Conservation (phyloP, 257 asterid genomes). For the Eustoma russellianum region DNA sequence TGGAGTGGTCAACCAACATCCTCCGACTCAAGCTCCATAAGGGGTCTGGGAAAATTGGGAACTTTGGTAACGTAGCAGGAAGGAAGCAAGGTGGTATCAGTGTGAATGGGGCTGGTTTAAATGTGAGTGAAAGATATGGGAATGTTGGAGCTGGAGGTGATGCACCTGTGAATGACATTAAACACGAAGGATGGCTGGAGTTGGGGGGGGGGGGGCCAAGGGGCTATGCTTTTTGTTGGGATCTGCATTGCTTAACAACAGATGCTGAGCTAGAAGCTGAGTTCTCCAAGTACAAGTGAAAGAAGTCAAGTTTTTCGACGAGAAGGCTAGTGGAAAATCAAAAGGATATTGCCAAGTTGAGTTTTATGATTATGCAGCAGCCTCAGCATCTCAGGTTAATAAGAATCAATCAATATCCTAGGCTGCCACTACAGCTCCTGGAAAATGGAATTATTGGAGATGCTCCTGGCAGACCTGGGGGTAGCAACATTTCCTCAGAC, state of each 20-base stretch:
- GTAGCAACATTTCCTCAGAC: slow-evolving; percentile 33
- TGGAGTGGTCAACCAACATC: slow-evolving; percentile 16
- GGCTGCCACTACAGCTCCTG: slow-evolving; percentile 28
- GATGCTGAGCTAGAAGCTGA: slow-evolving; percentile 85
- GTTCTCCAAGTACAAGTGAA: slow-evolving; percentile 60
- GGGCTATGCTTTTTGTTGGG: slow-evolving; percentile 83
- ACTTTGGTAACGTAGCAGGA: slow-evolving; percentile 8
- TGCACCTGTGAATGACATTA: no score
- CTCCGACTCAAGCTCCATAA: slow-evolving; percentile 7
- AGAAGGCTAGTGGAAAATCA: slow-evolving; percentile 96
- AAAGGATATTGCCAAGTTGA: no score
- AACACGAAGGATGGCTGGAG: slow-evolving; percentile 5
- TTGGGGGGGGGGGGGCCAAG: slow-evolving; percentile 42
- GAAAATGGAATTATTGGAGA: slow-evolving; percentile 58
- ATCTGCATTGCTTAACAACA: slow-evolving; percentile 97
- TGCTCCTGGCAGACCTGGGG: slow-evolving; percentile 36
- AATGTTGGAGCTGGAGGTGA: slow-evolving; percentile 15
- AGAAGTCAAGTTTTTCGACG: slow-evolving; percentile 88
- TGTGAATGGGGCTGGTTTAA: slow-evolving; percentile 19
- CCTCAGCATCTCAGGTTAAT: slow-evolving; percentile 59
- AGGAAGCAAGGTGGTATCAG: slow-evolving; percentile 20
- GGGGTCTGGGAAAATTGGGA: slow-evolving; percentile 13
- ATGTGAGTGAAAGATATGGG: slow-evolving; percentile 7
- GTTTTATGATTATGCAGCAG: slow-evolving; percentile 64
- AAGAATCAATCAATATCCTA: slow-evolving; percentile 50